A percentile compares a stretch with the other conserved stretches of the same genome.
Conservation (phyloP, 2,329 filamentous ascomycete species). For the Arachnopeziza araneosa region DNA sequence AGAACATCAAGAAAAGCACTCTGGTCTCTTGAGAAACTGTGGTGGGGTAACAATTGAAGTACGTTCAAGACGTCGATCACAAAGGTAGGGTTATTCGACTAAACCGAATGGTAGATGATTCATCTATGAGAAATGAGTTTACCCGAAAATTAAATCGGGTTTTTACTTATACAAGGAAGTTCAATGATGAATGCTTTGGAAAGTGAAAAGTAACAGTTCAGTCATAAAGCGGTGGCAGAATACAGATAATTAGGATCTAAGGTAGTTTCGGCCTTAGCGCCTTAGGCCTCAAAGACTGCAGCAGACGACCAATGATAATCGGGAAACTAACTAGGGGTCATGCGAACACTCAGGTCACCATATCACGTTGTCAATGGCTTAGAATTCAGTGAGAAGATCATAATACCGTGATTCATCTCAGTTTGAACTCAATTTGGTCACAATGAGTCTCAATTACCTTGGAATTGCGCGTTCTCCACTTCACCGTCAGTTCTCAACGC, state of each 20-base stretch:
- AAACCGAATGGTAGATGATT: no score
- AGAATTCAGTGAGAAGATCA: neutral
- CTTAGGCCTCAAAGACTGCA: no score
- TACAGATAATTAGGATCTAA: neutral
- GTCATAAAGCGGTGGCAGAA: neutral
- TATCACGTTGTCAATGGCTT: neutral
- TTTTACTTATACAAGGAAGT: no score
- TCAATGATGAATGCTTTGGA: neutral
- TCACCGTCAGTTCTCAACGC: conserved; percentile 24
- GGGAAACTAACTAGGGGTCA: no score
- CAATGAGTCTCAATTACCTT: conserved; percentile 25
- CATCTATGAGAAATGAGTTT: no score
- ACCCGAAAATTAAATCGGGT: no score
- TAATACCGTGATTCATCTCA: neutral
- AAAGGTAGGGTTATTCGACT: no score
- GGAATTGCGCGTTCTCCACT: conserved; percentile 11
- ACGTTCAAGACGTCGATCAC: no score
- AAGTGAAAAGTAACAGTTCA: neutral
- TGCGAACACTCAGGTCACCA: neutral
- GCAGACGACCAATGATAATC: no score
- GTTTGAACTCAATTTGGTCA: neutral
- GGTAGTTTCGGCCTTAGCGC: no score
- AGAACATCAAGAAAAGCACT: neutral
- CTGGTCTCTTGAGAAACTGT: neutral
- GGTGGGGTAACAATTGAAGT: no score